Evolutionary conservation across 2,329 filamentous ascomycete genomes (phyloP), one percentile per base, ranked within the genome.

Genomic region (Tolypocladium paradoxum): DNA sequence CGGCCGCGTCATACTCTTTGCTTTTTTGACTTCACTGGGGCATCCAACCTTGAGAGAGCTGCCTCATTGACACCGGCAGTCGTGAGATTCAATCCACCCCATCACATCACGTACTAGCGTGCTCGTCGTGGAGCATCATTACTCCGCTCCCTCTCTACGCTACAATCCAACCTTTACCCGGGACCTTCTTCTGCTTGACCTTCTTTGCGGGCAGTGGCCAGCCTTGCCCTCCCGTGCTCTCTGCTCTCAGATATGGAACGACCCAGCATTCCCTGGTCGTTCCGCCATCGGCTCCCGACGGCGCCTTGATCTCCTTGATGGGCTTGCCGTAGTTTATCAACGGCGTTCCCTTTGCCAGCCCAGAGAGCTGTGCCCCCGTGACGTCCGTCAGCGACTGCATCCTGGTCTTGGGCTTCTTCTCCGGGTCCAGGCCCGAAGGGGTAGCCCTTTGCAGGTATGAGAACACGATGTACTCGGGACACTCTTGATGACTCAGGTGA

Each of bases 381-480:
- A 95, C 75, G 31, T 91, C 82, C 2, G 90, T 92, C 22, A 99
- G 77, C 4, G 92, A 81, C 65, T 92, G 88, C 87, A 99, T 95
- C 45, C 93, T 76, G 33, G 90, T 90, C 70, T 87, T 90, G 20
- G 84, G 77, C 47, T 68, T 72, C 61, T 83, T 85, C 29, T 77
- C 76, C 2, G 70, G 65, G 24, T 75, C 70, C 0, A 76, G 71
- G 4, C 81, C 72, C 0, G 76, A 68, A 0, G 77, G 71, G 0
- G 78, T 73, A 3, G 82, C 74, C 53, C 84, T 83, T 65, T 96
- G 91, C 4, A 99, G 81, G 63, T 92, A 85, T 16, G 84, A 84
- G 73, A 96, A 99, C 20, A 96, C 77, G 54, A 97, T 78, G 65
- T 92, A 97, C 55, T 88, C 81, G 0, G 93, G 93, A 60, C 93